phyloP scores from a whole-genome alignment of 371 early-diverging fungal species.

The Mortierella sp. region DNA sequence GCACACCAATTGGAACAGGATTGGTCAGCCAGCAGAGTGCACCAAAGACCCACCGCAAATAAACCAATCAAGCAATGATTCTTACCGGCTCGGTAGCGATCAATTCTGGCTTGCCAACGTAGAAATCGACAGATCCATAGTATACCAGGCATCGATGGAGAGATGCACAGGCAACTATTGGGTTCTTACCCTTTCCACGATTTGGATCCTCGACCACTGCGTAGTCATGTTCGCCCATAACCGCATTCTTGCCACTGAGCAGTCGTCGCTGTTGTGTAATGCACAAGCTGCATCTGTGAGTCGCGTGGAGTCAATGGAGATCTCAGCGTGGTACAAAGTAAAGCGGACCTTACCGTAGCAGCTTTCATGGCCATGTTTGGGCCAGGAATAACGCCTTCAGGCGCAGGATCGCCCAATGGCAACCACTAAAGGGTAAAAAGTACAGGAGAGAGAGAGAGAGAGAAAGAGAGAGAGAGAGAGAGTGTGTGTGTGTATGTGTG shows the following conservation, averaged over 20 bases:
- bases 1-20: neutral
- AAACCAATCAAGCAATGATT: neutral
- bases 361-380: slow-evolving; percentile 19
- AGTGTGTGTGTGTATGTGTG: no score
- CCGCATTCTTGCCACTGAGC: slow-evolving; percentile 21
- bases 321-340: neutral
- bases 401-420: slow-evolving; percentile 19
- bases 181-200: slow-evolving; percentile 27
- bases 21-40: neutral
- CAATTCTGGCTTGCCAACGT: slow-evolving; percentile 38
- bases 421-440: slow-evolving; percentile 21
- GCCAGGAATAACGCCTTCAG: slow-evolving; percentile 21
- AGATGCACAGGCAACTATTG: slow-evolving; percentile 41
- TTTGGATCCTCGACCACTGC: slow-evolving; percentile 45
- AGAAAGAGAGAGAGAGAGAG: no score
- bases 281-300: neutral
- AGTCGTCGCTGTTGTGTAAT: slow-evolving; percentile 21
- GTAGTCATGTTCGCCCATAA: slow-evolving; percentile 35
- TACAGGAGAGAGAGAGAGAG: no score
- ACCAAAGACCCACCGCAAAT: neutral
- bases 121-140: slow-evolving; percentile 36
- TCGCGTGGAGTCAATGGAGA: neutral
- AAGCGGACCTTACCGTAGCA: slow-evolving; percentile 12
- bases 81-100: slow-evolving; percentile 37
- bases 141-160: slow-evolving; percentile 16